A percentile compares a stretch with the other conserved stretches of the same genome.
These are phyloP conservation scores for Mediolabrus comicus DNA, from an alignment of 108 stramenopile genomes.

Conservation along the genomic window DNA sequence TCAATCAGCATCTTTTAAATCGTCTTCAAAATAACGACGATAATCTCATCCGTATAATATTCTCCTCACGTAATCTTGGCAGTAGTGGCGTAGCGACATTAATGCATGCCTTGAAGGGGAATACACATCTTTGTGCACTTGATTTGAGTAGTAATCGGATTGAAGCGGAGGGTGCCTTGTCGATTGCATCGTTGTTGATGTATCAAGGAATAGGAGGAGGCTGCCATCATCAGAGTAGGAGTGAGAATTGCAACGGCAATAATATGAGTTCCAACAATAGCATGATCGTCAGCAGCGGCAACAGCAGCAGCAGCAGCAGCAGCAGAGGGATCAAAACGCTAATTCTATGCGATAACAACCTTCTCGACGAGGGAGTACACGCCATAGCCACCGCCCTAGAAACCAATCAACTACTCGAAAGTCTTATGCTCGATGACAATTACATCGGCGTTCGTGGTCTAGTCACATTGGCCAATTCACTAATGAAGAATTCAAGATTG, in stretches of 20 bases:
- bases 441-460: conserved; percentile 22
- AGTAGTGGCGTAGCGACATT: conserved; percentile 4
- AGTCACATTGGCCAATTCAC: conserved; percentile 6
- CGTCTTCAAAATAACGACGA: conserved; percentile 17
- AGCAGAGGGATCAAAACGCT: conserved; percentile 13
- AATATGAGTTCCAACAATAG: background rate
- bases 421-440: conserved; percentile 31
- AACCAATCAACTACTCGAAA: conserved; percentile 19
- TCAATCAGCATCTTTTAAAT: conserved; percentile 20
- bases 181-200: conserved; percentile 17
- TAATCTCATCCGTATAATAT: conserved; percentile 26
- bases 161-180: conserved; percentile 9
- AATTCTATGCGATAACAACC: conserved; percentile 33
- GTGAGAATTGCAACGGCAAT: background rate
- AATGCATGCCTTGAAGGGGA: conserved; percentile 9
- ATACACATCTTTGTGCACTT: conserved; percentile 13
- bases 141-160: conserved; percentile 36
- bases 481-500: conserved; percentile 17
- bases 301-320: background rate
- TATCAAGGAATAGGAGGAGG: background rate
- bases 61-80: conserved; percentile 33
- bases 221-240: too few relatives aligned
- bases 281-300: background rate
- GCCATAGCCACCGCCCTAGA: conserved; percentile 22
- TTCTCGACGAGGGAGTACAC: conserved; percentile 32